Base-by-base conservation (phyloP, 257 asterid genomes). In the Plantago elongata region DNA sequence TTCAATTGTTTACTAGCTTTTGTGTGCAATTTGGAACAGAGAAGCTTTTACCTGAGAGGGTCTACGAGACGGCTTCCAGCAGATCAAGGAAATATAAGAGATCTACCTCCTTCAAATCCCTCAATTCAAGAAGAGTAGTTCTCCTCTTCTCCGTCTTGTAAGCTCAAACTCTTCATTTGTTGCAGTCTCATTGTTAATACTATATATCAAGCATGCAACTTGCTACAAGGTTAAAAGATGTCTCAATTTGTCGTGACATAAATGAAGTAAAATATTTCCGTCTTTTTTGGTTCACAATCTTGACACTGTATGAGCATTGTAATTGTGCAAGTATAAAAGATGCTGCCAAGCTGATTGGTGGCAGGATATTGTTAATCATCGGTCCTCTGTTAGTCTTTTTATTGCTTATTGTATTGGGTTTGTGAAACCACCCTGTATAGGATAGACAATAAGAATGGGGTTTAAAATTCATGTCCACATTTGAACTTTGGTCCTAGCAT, bases 71-170 rank as follows among this genome's bases (percentile, higher is more conserved):
- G 50, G 64, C 94, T 16, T 72, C 69, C 44, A 78, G 70, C 77
- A 81, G 88, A 81, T 74, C 90, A 73, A 81, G 94, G 79, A 91
- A 84, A 72, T 91, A 78, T 85, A 91, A 88, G 81, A 85, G 95
- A 60, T 85, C 95, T 43, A 63, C 77, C 72, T 91, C 98, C 45
- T 91, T 91, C 85, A 91, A 82, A 74, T 86, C 96, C 37, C 88
- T 91, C 86, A 91, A 81, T 75, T 86, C 96, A 68, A 86, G 95
- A 80, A 88, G 91, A 77, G 83, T 91, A 27, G 92, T 88, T 78
- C 84, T 88, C 77, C 76, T 91, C 54, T 91, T 84, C 80, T 91
- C 98, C 14, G 74, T 84, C 71, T 74, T 88, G 98, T 91, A 88
- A 81, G 98, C 59, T 78, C 69, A 61, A 64, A 40, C 66, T 62